These are phyloP conservation scores for Phallus indusiatus DNA, from an alignment of 768 basidiomycete genomes.

Conservation along the genomic window DNA sequence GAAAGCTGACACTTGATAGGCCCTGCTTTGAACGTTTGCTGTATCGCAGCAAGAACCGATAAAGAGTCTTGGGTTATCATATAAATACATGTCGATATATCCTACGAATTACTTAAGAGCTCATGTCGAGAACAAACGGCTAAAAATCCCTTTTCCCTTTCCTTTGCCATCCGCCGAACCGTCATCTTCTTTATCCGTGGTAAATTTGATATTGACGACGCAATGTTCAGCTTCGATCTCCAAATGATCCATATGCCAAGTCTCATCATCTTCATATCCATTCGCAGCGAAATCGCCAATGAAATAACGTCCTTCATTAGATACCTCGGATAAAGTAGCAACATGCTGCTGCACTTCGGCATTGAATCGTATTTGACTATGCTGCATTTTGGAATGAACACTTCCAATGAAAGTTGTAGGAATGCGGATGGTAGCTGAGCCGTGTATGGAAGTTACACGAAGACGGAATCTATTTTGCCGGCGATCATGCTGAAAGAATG, in stretches of 20 bases:
- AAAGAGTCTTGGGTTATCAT: no score
- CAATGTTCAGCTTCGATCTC: constrained; percentile 28
- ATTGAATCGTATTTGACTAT: not conserved
- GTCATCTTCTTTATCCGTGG: constrained; percentile 23
- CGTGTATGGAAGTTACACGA: not conserved
- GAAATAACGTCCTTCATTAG: not conserved
- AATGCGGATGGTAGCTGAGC: not conserved
- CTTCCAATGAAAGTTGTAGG: constrained; percentile 1
- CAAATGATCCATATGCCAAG: constrained; percentile 33
- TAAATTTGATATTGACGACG: constrained; percentile 27
- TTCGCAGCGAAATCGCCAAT: constrained; percentile 1
- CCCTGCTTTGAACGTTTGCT: no score
- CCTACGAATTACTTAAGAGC: no score
- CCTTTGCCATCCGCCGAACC: not conserved
- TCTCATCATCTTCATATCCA: constrained; percentile 13
- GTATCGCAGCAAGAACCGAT: no score
- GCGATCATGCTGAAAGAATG: not conserved
- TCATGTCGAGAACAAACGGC: not conserved
- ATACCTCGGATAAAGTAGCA: constrained; percentile 1
- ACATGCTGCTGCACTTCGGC: not conserved
- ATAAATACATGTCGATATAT: no score
- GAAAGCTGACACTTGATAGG: no score
- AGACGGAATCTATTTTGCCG: not conserved
- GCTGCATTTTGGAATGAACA: not conserved
- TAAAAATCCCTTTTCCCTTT: not conserved